Evolutionary conservation across 148 eudicot species (phyloP).

Genomic region (Mesembryanthemum crystallinum): DNA sequence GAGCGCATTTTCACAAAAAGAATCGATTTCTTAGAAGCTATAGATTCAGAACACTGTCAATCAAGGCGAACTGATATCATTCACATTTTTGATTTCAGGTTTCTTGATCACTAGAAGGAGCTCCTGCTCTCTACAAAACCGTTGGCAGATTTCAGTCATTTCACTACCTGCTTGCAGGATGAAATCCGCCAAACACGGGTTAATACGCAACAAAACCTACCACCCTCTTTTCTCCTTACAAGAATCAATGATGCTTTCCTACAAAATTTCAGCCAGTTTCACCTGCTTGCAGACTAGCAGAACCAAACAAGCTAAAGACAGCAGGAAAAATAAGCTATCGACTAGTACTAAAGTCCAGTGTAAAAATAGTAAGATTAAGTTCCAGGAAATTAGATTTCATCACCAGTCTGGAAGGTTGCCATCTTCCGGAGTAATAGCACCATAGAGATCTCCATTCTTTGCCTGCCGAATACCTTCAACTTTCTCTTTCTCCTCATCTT

Average conservation of each 20-base stretch:
- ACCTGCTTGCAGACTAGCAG: background rate
- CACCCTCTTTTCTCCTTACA: too few species aligned
- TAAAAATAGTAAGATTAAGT: too few species aligned
- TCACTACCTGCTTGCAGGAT: background rate
- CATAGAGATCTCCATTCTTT: background rate
- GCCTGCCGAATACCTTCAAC: background rate
- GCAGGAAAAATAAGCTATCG: background rate
- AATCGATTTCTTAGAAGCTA: too few species aligned
- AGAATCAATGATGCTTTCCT: too few species aligned
- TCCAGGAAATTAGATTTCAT: too few species aligned
- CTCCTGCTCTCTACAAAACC: background rate
- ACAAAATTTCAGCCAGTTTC: too few species aligned
- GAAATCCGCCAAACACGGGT: background rate
- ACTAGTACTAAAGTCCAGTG: too few species aligned
- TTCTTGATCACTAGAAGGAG: too few species aligned
- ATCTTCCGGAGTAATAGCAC: background rate
- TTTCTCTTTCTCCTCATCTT: slow-evolving; percentile 16
- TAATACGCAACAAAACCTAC: too few species aligned
- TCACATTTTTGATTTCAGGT: background rate
- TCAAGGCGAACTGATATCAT: too few species aligned
- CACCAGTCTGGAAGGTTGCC: background rate
- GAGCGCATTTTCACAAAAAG: background rate
- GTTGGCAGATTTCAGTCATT: background rate
- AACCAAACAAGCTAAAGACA: background rate
- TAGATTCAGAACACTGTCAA: too few species aligned